Percentiles rank a stretch among this genome's conserved stretches.
phyloP scores from a whole-genome alignment of 2,329 filamentous ascomycete species.

The Pestalotiopsis sp. region DNA sequence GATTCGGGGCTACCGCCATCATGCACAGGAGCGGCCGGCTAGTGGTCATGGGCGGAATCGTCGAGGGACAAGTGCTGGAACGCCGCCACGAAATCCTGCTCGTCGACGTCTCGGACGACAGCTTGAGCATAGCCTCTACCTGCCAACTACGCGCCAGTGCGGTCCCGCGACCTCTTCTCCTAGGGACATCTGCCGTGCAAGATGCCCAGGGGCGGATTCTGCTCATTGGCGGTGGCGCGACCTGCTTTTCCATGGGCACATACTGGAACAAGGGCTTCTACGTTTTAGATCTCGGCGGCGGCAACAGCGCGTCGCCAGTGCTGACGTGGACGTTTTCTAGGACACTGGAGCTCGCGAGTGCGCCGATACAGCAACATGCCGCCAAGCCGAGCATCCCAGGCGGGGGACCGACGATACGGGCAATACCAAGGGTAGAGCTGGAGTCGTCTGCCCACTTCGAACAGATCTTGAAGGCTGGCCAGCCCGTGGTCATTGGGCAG shows the following conservation, averaged over 20 bases:
- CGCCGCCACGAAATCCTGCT: slow-evolving; percentile 52
- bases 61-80: slow-evolving; percentile 39
- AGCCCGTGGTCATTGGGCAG: slow-evolving; percentile 65
- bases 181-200: slow-evolving; percentile 62
- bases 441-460: slow-evolving; percentile 58
- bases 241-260: slow-evolving; percentile 88
- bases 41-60: slow-evolving; percentile 45
- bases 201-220: slow-evolving; percentile 52
- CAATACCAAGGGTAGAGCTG: slow-evolving; percentile 54
- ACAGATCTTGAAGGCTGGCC: slow-evolving; percentile 54
- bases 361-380: background rate
- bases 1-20: slow-evolving; percentile 45
- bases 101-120: slow-evolving; percentile 35
- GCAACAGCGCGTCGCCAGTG: background rate
- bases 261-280: slow-evolving; percentile 69
- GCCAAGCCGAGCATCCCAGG: background rate
- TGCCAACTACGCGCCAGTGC: slow-evolving; percentile 1
- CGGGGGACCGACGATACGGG: slow-evolving; percentile 34
- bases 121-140: slow-evolving; percentile 25
- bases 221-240: slow-evolving; percentile 77
- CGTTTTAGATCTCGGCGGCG: slow-evolving; percentile 1
- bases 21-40: slow-evolving; percentile 24
- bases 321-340: slow-evolving; percentile 6
- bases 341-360: slow-evolving; percentile 9
- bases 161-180: slow-evolving; percentile 61